A percentile compares a stretch with the other conserved stretches of the same genome.
Evolutionary conservation across 1,284 basidiomycete genomes (phyloP).

Genomic region (Rhodofomes roseus): DNA sequence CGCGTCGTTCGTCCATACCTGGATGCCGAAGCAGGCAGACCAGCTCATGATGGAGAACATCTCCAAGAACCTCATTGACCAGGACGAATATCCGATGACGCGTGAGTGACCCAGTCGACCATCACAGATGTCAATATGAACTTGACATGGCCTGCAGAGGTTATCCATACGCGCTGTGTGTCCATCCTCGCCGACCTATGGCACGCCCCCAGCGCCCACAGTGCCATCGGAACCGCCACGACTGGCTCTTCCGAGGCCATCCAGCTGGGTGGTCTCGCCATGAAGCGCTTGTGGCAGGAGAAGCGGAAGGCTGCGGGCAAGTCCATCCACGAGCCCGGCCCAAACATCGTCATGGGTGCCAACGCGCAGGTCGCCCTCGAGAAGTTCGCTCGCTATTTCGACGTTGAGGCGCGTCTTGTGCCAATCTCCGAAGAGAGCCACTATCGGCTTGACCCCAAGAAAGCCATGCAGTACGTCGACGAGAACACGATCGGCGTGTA

Average conservation of each 20-base stretch:
- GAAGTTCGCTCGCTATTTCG: constrained; percentile 92
- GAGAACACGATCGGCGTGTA: constrained; percentile 90
- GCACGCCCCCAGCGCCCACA: constrained; percentile 75
- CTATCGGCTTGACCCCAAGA: constrained; percentile 82
- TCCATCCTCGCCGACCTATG: constrained; percentile 91
- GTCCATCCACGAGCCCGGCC: constrained; percentile 78
- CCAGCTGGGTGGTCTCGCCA: constrained; percentile 89
- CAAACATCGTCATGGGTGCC: constrained; percentile 41
- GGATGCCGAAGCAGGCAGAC: constrained; percentile 61
- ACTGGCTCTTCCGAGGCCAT: constrained; percentile 94
- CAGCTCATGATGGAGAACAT: constrained; percentile 82
- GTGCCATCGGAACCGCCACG: constrained; percentile 88
- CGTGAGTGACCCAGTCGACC: constrained; percentile 37
- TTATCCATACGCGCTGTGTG: constrained; percentile 77
- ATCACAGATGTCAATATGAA: neutral
- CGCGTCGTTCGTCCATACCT: constrained; percentile 69
- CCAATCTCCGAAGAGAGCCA: constrained; percentile 73
- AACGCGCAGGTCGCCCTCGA: constrained; percentile 49
- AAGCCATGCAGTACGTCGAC: constrained; percentile 84
- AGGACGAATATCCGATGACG: constrained; percentile 89
- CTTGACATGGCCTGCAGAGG: constrained; percentile 37
- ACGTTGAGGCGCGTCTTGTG: constrained; percentile 82
- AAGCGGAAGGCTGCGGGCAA: constrained; percentile 85
- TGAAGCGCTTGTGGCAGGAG: constrained; percentile 94
- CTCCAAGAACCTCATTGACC: constrained; percentile 87